Evolutionary conservation across 805 yeast genomes (phyloP), one percentile per base, ranked within the genome.

Genomic region (Saturnispora zaruensis): DNA sequence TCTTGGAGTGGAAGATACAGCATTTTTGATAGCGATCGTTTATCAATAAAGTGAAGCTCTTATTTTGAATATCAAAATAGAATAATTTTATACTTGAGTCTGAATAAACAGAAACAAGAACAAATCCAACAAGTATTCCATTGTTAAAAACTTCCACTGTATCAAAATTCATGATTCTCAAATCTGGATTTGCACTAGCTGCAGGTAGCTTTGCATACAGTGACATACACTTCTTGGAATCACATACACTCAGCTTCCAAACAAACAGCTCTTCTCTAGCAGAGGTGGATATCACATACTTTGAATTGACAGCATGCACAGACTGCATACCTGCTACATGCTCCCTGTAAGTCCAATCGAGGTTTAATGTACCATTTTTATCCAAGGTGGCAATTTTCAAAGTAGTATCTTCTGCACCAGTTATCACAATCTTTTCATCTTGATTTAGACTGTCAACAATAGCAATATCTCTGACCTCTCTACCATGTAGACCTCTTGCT

Each of bases 271-370:
- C 99, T 63, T 93, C 99, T 60, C 93, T 78, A 0, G 96, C 95
- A 21, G 90, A 85, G 2, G 87, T 76, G 6, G 82, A 54, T 52
- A 78, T 64, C 56, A 82, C 54, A 57, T 69, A 66, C 2, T 63
- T 71, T 0, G 76, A 69, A 55, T 74, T 76, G 36, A 89, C 69
- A 49, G 87, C 78, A 51, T 78, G 79, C 14, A 86, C 74, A 21
- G 78, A 75, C 63, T 91, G 98, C 44, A 93, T 66, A 1, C 98
- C 98, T 2, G 96, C 87, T 4, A 88, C 84, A 63, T 93, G 99
- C 50, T 79, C 78, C 63, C 91, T 77, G 61, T 82, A 73, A 3
- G 84, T 74, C 83, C 87, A 80, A 30, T 65, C 66, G 34, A 72
- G 73, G 7, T 60, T 58, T 2, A 85, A 54, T 0, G 56, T 52